These are phyloP conservation scores for Tetradesmus obliquus DNA, from an alignment of 139 green algal species.

Conservation along the genomic window DNA sequence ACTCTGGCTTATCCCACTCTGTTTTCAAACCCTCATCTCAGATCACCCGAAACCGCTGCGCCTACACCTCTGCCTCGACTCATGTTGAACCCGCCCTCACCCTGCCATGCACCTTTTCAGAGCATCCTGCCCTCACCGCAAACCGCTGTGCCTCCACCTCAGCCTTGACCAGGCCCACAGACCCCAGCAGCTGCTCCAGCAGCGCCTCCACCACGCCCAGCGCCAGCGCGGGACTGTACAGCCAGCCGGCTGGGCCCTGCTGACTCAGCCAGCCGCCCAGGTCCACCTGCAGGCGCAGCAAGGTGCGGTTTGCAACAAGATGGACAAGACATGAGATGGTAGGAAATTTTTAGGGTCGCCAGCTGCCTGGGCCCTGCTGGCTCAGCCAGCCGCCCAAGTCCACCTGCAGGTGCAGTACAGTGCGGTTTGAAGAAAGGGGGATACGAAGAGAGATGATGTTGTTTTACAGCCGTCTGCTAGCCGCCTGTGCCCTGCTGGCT, in stretches of 20 bases:
- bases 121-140: background rate
- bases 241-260: background rate
- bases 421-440: too few species aligned
- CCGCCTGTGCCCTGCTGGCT: background rate
- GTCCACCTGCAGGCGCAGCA: constrained; percentile 28
- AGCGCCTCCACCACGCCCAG: background rate
- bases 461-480: background rate
- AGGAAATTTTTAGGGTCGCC: background rate
- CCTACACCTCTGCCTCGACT: too few species aligned
- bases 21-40: too few species aligned
- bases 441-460: too few species aligned
- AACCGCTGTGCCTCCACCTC: constrained; percentile 16
- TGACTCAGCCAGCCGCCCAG: constrained; percentile 20
- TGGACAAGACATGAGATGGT: too few species aligned
- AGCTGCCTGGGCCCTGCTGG: background rate
- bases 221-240: background rate
- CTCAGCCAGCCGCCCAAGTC: constrained; percentile 6
- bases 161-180: background rate
- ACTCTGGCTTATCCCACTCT: too few species aligned
- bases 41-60: too few species aligned
- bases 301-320: too few species aligned
- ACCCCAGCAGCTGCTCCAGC: background rate
- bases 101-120: background rate
- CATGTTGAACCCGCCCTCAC: background rate
- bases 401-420: background rate